Base-by-base conservation (phyloP, 305 asterid genomes). In the Petunia hybrid region DNA sequence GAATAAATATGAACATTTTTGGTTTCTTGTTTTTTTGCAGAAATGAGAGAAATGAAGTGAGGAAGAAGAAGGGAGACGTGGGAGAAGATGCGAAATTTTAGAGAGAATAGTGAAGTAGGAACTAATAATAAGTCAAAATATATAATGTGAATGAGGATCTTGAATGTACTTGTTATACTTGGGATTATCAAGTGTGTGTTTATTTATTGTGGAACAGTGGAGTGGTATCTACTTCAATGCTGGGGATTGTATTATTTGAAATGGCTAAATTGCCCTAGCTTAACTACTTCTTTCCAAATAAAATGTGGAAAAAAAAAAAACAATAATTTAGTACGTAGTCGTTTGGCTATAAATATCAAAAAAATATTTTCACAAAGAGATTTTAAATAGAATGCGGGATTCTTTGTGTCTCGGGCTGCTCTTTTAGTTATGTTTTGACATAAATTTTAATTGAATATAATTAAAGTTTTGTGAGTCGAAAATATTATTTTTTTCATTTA, bases 221-320 rank as follows among this genome's bases (percentile, higher is more conserved):
- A 73, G 78, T 73, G 51, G 51, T 73, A 73, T 73, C 13, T 73
- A 73, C 78, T 73, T 45, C 78, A 51, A 73, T 36, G 63, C 78
- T 51, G 46, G 78, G 14, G 2, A 36, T 1, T 51, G 46, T 36
- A 51, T 35, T 0, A 12, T 6, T 0, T 3, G 8, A 73, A 22
- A 0, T 48, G 78, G 36, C 63, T 7, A 48, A 35, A 73, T 73
- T 51, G 0, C 78, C 78, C 45, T 48, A 0, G 22, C 2, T 6
- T 8, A 16, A 42, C 31, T 22, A 64, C 76, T 2, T 41, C 0
- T 8, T 22, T 1, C 39, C 42, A 68, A 41, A n/a, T 42, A 16
- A 42, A 42, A 61, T 8, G 2, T 22, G 38, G 5, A 14, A 13
- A 56, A 56, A 13, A 14, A 13, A 4, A 48, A 22, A 22, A 22